These are phyloP conservation scores for Sambucus nigra DNA, from an alignment of 129 eudicot genomes.

Conservation along the genomic window DNA sequence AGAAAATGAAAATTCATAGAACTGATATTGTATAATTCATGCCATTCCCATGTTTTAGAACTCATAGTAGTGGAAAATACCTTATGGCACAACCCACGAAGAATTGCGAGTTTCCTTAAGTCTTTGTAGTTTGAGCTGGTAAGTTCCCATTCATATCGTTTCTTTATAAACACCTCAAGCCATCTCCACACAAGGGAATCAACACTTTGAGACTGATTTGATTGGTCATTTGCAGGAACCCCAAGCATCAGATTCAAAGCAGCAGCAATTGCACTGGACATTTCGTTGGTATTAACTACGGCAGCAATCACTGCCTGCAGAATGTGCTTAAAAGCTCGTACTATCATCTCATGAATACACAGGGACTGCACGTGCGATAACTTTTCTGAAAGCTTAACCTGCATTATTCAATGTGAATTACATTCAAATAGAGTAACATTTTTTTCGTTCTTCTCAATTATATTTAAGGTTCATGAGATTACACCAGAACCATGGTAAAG, in stretches of 20 bases:
- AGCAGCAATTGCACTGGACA: constrained; percentile 70
- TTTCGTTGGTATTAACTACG: constrained; percentile 49
- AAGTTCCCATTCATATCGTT: constrained; percentile 91
- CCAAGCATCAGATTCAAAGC: constrained; percentile 93
- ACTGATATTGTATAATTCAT: not conserved
- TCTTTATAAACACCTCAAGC: constrained; percentile 76
- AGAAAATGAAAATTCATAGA: constrained; percentile 3
- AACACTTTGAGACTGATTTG: constrained; percentile 29
- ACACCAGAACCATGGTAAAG: not conserved
- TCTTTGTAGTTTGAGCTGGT: constrained; percentile 68
- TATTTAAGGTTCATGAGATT: not conserved
- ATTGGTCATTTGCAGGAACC: constrained; percentile 41
- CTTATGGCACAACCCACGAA: constrained; percentile 98
- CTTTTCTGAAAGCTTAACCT: constrained; percentile 97
- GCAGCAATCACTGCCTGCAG: constrained; percentile 91
- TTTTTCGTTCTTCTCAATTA: not conserved
- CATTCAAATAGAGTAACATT: not conserved
- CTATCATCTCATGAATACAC: constrained; percentile 96
- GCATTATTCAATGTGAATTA: constrained; percentile 7
- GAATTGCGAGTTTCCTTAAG: constrained; percentile 81
- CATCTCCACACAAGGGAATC: constrained; percentile 75
- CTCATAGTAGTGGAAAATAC: constrained; percentile 24
- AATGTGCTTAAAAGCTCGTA: constrained; percentile 95
- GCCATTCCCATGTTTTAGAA: not conserved
- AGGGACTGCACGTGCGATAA: constrained; percentile 96